phyloP scores from a whole-genome alignment of 441 rosid species.

The Macaranga tanarius region DNA sequence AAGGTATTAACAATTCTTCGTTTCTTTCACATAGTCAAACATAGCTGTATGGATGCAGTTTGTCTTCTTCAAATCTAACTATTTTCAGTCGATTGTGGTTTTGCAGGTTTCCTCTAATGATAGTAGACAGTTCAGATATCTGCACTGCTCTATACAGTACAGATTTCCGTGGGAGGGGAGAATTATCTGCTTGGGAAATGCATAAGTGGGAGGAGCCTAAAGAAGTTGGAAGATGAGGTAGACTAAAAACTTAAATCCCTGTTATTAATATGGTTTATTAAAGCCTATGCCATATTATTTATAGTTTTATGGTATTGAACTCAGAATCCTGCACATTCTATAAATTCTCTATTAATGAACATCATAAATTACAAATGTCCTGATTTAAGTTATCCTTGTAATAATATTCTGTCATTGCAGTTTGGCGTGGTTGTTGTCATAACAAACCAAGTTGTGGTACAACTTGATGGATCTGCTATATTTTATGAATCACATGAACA shows the following conservation, averaged over 20 bases:
- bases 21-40: too few relatives aligned
- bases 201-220: constrained; percentile 96
- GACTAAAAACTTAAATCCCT: constrained; percentile 2
- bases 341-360: too few relatives aligned
- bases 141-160: constrained; percentile 92
- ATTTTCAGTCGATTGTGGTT: background rate
- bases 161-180: constrained; percentile 93
- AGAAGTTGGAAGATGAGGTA: constrained; percentile 96
- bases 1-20: too few relatives aligned
- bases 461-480: constrained; percentile 93
- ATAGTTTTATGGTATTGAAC: background rate
- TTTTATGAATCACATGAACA: too few relatives aligned
- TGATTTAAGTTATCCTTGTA: background rate
- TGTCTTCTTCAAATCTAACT: background rate
- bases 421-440: constrained; percentile 94
- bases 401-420: constrained; percentile 34
- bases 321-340: constrained; percentile 1
- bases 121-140: constrained; percentile 97
- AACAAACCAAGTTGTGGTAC: constrained; percentile 95
- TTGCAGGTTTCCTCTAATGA: constrained; percentile 88
- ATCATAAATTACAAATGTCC: too few relatives aligned
- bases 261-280: background rate
- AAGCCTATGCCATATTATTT: background rate
- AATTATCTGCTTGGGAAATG: constrained; percentile 93
- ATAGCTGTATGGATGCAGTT: background rate